Conservation (phyloP, 2,329 filamentous ascomycete genomes). For the Coleophoma crateriformis region DNA sequence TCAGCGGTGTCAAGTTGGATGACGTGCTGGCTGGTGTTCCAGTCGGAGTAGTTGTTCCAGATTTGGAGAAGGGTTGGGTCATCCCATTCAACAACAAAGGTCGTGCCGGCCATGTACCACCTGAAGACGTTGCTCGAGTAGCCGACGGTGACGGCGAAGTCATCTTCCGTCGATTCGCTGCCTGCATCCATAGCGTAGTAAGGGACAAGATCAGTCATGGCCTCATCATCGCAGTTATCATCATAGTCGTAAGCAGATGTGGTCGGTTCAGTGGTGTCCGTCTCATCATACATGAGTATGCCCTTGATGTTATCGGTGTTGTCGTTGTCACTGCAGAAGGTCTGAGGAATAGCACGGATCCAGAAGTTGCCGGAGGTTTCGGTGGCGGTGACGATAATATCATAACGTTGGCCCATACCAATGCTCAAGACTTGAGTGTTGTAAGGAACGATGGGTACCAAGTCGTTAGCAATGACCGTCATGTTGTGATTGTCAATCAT, state of each 20-base stretch:
- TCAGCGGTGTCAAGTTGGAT: conserved; percentile 7
- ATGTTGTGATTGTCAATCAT: conserved; percentile 42
- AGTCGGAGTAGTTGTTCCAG: conserved; percentile 10
- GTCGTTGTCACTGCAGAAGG: conserved; percentile 49
- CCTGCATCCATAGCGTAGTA: conserved; percentile 8
- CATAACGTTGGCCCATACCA: conserved; percentile 43
- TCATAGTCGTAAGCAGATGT: conserved; percentile 9
- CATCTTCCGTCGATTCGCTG: conserved; percentile 1
- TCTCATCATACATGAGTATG: conserved; percentile 37
- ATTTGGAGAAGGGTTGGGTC: conserved; percentile 34
- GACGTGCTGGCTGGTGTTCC: conserved; percentile 3
- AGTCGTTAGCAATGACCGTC: conserved; percentile 58
- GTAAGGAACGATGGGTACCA: conserved; percentile 47
- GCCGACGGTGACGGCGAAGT: conserved; percentile 14
- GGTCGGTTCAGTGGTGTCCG: conserved; percentile 32
- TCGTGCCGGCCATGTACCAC: conserved; percentile 39
- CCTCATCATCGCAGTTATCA: conserved; percentile 15
- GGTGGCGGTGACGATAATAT: conserved; percentile 37
- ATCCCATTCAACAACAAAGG: conserved; percentile 37
- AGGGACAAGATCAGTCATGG: conserved; percentile 12
- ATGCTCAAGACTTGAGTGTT: conserved; percentile 42
- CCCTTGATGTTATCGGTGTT: conserved; percentile 41
- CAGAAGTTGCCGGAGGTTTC: conserved; percentile 39
- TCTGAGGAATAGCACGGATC: conserved; percentile 49
- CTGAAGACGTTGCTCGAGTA: conserved; percentile 27